phyloP scores from a whole-genome alignment of 352 stramenopile species.

The Globisporangium iwayamae region DNA sequence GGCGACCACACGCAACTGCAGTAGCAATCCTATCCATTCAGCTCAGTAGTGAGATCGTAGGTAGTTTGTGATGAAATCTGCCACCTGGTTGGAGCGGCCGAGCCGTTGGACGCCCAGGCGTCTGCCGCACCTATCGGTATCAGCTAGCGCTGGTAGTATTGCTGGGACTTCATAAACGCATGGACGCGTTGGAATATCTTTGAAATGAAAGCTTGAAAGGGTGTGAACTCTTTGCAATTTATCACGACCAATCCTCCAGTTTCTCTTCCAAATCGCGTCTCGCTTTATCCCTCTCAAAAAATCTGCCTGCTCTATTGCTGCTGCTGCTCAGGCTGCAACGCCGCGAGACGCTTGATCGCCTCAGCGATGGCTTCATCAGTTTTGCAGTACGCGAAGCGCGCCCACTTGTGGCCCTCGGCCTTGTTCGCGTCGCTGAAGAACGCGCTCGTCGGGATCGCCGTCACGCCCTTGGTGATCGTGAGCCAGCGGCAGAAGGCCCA shows the following conservation, averaged over 20 bases:
- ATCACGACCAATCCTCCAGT: neutral
- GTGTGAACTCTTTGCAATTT: neutral
- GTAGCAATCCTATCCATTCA: no score
- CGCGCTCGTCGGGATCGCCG: slow-evolving; percentile 88
- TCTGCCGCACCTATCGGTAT: neutral
- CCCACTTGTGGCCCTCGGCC: slow-evolving; percentile 59
- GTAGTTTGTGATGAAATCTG: no score
- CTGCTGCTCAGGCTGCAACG: slow-evolving; percentile 8
- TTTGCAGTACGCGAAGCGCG: slow-evolving; percentile 96
- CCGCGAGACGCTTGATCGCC: slow-evolving; percentile 68
- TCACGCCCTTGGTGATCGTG: slow-evolving; percentile 89
- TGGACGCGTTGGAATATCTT: no score
- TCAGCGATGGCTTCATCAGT: slow-evolving; percentile 90
- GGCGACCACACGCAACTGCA: no score
- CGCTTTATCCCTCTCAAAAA: neutral
- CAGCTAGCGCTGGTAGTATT: neutral
- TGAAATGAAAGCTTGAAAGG: neutral
- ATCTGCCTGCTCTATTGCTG: neutral
- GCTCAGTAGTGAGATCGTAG: no score
- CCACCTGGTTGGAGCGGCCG: no score
- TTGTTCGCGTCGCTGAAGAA: slow-evolving; percentile 91
- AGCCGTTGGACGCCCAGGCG: no score
- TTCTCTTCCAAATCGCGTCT: neutral
- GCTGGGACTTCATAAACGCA: no score
- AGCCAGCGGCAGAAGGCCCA: slow-evolving; percentile 93